Percentiles rank a stretch among this genome's conserved stretches.
phyloP scores from a whole-genome alignment of 441 rosid species.

The Breynia disticha region DNA sequence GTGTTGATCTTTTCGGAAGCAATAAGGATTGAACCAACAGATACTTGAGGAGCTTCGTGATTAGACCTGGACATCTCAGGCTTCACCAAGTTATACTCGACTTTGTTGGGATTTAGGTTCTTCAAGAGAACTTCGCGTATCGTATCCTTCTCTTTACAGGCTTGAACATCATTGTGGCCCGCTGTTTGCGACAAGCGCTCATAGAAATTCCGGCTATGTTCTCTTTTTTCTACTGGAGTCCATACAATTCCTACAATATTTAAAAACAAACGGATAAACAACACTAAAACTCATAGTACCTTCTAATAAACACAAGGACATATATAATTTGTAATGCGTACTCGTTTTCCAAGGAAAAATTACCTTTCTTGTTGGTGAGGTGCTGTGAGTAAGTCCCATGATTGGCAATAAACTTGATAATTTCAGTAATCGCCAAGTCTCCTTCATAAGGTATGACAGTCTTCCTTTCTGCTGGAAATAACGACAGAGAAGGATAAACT shows the following conservation, averaged over 20 bases:
- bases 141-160: constrained; percentile 24
- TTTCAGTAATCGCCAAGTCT: constrained; percentile 54
- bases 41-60: constrained; percentile 22
- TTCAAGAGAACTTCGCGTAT: constrained; percentile 46
- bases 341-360: constrained; percentile 6
- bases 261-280: background rate
- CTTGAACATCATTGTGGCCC: background rate
- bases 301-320: too few species aligned
- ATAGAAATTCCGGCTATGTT: constrained; percentile 16
- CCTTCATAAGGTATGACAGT: constrained; percentile 53
- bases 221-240: constrained; percentile 28
- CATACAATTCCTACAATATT: constrained; percentile 39
- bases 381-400: constrained; percentile 52
- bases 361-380: constrained; percentile 47
- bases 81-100: constrained; percentile 15
- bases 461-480: constrained; percentile 80
- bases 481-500: constrained; percentile 66
- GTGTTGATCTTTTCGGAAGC: constrained; percentile 50
- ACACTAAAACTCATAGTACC: too few species aligned
- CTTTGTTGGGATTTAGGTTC: constrained; percentile 26
- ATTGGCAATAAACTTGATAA: constrained; percentile 59
- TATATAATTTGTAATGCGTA: too few species aligned
- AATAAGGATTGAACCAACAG: constrained; percentile 56
- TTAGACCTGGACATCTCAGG: constrained; percentile 22
- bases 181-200: background rate